Evolutionary conservation across 2,329 filamentous ascomycete genomes (phyloP).

Genomic region (Fusarium oligoseptatum): DNA sequence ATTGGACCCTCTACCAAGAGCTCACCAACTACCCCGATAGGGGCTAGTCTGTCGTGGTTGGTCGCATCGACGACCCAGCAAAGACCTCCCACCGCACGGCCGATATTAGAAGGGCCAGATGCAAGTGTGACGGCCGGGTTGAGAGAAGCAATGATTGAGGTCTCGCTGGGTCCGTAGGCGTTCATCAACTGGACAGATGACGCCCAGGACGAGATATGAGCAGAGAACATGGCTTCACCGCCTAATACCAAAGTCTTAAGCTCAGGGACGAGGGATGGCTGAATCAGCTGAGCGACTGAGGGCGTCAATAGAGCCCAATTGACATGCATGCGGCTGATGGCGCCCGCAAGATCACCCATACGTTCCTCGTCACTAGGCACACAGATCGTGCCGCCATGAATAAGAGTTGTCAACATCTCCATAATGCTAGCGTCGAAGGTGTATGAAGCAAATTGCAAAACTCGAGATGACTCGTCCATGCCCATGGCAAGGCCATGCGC

Average conservation of each 20-base stretch:
- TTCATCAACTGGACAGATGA: constrained; percentile 35
- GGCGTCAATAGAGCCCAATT: constrained; percentile 43
- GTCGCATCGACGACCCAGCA: constrained; percentile 46
- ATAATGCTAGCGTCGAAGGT: constrained; percentile 49
- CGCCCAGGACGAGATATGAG: constrained; percentile 32
- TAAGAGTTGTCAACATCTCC: constrained; percentile 34
- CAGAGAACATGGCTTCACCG: constrained; percentile 41
- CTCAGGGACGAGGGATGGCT: constrained; percentile 22
- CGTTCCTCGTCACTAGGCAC: constrained; percentile 54
- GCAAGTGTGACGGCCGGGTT: not conserved
- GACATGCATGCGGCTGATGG: constrained; percentile 20
- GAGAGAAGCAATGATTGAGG: constrained; percentile 32
- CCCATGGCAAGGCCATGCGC: constrained; percentile 21
- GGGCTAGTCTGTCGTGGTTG: constrained; percentile 44
- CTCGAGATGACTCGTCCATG: constrained; percentile 12
- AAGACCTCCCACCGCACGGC: constrained; percentile 23
- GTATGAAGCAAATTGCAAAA: constrained; percentile 30
- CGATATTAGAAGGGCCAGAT: constrained; percentile 34
- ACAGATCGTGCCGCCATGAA: constrained; percentile 49
- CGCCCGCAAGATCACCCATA: constrained; percentile 49
- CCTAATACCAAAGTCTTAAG: constrained; percentile 35
- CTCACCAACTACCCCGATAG: constrained; percentile 50
- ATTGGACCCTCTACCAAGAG: constrained; percentile 53
- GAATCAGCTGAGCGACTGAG: constrained; percentile 31
- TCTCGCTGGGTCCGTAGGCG: constrained; percentile 41